Base-by-base conservation (phyloP, 768 basidiomycete genomes). In the Daedaleopsis nitida region DNA sequence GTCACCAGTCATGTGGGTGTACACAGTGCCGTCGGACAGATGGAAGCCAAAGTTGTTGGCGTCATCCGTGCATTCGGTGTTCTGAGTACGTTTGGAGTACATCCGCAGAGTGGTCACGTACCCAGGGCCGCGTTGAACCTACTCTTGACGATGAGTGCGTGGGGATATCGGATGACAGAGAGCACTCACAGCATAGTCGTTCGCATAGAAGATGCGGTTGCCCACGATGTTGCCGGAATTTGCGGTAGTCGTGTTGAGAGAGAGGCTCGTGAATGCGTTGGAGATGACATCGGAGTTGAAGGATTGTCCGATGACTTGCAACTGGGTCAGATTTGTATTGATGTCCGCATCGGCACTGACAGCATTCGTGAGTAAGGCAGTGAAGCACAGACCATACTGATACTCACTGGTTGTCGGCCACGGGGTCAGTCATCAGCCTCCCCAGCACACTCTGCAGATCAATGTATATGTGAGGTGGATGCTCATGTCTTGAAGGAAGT, bases 11-110 rank as follows among this genome's bases (percentile, higher is more conserved):
- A 85, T 67, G 68, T 88, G 86, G 0, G 83, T 87, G 69, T 85
- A 83, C 5, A 83, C 68, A 0, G 79, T 78, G 9, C 87, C 87
- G 55, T 87, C 85, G 17, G 84, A 77, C 12, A 90, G 76, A 67
- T 90, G 87, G 73, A 88, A 87, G 12, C 87, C 88, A n/a, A 83
- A 74, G 19, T 83, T 85, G 64, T 89, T 88, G 65, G 86, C 82
- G 2, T 72, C 69, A 66, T 86, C 87, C 35, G 77, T 76, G 66
- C 86, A 88, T 72, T 89, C 88, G 0, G 85, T 83, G 69, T 86
- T 87, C 44, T 72, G 63, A 1, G 84, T 85, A 45, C 88, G 75
- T 9, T 74, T 75, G 0, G 87, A 88, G 61, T 76, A 84, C 84
- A 87, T 86, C 66, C 76, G 86, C 34, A 88, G 68, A 0, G 86